phyloP scores from a whole-genome alignment of 202 grass and related monocot genomes.

The Bolboschoenoplectus hybrid region DNA sequence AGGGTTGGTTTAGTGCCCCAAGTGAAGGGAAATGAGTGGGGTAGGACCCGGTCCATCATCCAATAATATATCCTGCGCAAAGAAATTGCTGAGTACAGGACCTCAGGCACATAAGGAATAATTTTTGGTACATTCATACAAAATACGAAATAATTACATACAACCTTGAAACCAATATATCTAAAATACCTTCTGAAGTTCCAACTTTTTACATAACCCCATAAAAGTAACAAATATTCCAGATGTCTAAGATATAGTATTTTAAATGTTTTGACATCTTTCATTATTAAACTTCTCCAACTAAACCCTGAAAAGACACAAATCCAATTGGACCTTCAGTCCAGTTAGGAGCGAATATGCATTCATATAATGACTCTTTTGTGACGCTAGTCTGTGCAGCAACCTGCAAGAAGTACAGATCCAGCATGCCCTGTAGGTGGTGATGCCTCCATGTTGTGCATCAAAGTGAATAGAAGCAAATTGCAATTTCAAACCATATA shows the following conservation, averaged over 20 bases:
- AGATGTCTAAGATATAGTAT: neutral
- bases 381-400: neutral
- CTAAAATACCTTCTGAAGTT: neutral
- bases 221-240: conserved; percentile 1
- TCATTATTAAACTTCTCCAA: conserved; percentile 11
- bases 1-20: conserved; percentile 52
- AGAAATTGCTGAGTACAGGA: conserved; percentile 97
- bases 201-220: neutral
- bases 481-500: neutral
- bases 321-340: neutral
- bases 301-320: neutral
- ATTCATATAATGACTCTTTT: neutral
- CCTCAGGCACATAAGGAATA: conserved; percentile 62
- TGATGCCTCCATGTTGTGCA: neutral
- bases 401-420: neutral
- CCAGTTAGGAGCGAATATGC: neutral
- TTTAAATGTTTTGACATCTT: neutral
- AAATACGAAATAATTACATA: conserved; percentile 28
- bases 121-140: conserved; percentile 31
- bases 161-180: conserved; percentile 4
- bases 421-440: neutral
- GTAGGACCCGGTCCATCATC: conserved; percentile 84
- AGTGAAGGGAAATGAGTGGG: conserved; percentile 62
- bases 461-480: neutral
- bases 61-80: conserved; percentile 99